Conservation (phyloP, 257 asterid genomes). For the Verbena officinalis region DNA sequence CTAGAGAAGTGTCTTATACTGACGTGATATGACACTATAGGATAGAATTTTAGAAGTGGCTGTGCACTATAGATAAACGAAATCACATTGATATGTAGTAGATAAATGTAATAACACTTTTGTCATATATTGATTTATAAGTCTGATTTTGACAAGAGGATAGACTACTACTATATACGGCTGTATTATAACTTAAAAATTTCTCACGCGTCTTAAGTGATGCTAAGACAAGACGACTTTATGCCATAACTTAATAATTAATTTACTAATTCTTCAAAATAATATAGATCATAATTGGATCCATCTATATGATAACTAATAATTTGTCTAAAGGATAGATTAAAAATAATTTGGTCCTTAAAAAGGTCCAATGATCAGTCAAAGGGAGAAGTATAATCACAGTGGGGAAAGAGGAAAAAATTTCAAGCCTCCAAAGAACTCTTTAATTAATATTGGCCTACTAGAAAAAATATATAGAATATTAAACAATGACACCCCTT, state of each 20-base stretch:
- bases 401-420: constrained; percentile 28
- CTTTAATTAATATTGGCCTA: background rate
- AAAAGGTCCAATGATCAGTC: background rate
- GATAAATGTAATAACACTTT: too few relatives aligned
- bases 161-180: too few relatives aligned
- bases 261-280: background rate
- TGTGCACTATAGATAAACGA: too few relatives aligned
- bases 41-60: too few relatives aligned
- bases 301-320: background rate
- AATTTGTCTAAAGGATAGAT: background rate
- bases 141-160: too few relatives aligned
- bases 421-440: background rate
- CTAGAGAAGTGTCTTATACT: too few relatives aligned
- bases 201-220: background rate
- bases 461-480: too few relatives aligned
- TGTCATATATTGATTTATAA: too few relatives aligned
- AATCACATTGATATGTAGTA: too few relatives aligned
- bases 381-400: background rate
- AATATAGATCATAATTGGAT: background rate
- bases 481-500: too few relatives aligned
- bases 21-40: too few relatives aligned
- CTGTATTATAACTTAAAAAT: background rate
- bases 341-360: background rate
- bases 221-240: background rate
- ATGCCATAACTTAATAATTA: too few relatives aligned